These are phyloP conservation scores for Teunomyces kruisii DNA, from an alignment of 805 yeast genomes.

Conservation along the genomic window DNA sequence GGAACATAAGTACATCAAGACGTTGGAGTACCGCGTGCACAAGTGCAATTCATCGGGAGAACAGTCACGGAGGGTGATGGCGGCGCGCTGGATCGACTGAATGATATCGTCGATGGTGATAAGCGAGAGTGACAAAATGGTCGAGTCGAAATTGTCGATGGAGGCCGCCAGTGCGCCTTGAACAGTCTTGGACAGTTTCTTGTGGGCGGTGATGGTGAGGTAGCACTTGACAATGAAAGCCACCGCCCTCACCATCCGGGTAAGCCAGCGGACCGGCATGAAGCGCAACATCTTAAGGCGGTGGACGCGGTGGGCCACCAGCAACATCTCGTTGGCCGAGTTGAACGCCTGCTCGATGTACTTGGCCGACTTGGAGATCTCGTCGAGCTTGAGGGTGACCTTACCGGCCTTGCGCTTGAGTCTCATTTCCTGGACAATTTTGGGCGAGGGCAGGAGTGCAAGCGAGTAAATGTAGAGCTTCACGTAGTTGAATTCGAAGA, in stretches of 20 bases:
- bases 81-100: slow-evolving; percentile 65
- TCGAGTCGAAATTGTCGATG: slow-evolving; percentile 39
- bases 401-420: slow-evolving; percentile 18
- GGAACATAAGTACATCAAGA: slow-evolving; percentile 70
- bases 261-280: slow-evolving; percentile 94
- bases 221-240: slow-evolving; percentile 89
- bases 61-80: slow-evolving; percentile 73
- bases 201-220: slow-evolving; percentile 57
- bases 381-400: slow-evolving; percentile 55
- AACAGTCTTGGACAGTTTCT: slow-evolving; percentile 21
- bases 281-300: slow-evolving; percentile 59
- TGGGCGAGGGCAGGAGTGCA: slow-evolving; percentile 55
- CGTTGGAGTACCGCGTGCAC: slow-evolving; percentile 76
- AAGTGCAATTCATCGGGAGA: slow-evolving; percentile 88
- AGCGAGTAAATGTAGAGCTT: slow-evolving; percentile 81
- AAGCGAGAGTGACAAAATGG: slow-evolving; percentile 57
- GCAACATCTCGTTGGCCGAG: slow-evolving; percentile 78
- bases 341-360: slow-evolving; percentile 79
- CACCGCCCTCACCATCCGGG: slow-evolving; percentile 80
- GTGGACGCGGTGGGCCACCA: slow-evolving; percentile 69
- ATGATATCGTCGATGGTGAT: slow-evolving; percentile 73
- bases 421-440: slow-evolving; percentile 13
- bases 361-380: slow-evolving; percentile 67
- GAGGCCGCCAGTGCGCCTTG: slow-evolving; percentile 13
- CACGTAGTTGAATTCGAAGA: slow-evolving; percentile 83